These are phyloP conservation scores for Populus hybrid DNA, from an alignment of 441 rosid species.

Conservation along the genomic window DNA sequence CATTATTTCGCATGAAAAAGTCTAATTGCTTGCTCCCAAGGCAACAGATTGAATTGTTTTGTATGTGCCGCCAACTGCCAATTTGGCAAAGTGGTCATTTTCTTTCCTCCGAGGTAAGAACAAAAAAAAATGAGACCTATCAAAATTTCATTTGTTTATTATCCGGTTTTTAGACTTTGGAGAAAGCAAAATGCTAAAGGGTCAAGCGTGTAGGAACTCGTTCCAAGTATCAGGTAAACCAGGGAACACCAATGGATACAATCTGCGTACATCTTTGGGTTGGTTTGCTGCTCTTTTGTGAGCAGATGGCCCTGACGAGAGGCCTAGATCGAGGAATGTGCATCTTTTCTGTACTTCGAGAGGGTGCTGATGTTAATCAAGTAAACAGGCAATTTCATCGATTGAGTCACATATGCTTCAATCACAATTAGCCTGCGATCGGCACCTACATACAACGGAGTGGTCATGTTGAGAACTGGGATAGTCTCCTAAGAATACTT, in stretches of 20 bases:
- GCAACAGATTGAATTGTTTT: too few relatives aligned
- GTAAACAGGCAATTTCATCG: conserved; percentile 48
- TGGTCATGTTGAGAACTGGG: conserved; percentile 50
- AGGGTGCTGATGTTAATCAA: conserved; percentile 59
- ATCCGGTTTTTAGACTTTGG: too few relatives aligned
- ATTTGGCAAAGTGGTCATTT: too few relatives aligned
- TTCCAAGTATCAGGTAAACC: conserved; percentile 80
- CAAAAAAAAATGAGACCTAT: too few relatives aligned
- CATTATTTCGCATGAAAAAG: background rate
- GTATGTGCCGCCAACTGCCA: too few relatives aligned
- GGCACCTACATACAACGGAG: conserved; percentile 55
- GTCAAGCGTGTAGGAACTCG: conserved; percentile 55
- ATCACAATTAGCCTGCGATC: conserved; percentile 54
- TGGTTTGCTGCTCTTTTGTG: conserved; percentile 61
- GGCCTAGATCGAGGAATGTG: conserved; percentile 70
- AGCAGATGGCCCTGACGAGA: conserved; percentile 71
- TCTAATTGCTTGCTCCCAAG: too few relatives aligned
- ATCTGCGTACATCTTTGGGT: conserved; percentile 74
- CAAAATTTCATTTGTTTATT: too few relatives aligned
- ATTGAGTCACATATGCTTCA: conserved; percentile 38
- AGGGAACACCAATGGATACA: conserved; percentile 83
- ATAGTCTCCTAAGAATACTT: conserved; percentile 64
- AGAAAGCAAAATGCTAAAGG: too few relatives aligned
- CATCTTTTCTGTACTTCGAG: conserved; percentile 81
- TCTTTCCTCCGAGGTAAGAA: too few relatives aligned